phyloP scores from a whole-genome alignment of 2,329 filamentous ascomycete genomes.

The Alternaria postmessia region DNA sequence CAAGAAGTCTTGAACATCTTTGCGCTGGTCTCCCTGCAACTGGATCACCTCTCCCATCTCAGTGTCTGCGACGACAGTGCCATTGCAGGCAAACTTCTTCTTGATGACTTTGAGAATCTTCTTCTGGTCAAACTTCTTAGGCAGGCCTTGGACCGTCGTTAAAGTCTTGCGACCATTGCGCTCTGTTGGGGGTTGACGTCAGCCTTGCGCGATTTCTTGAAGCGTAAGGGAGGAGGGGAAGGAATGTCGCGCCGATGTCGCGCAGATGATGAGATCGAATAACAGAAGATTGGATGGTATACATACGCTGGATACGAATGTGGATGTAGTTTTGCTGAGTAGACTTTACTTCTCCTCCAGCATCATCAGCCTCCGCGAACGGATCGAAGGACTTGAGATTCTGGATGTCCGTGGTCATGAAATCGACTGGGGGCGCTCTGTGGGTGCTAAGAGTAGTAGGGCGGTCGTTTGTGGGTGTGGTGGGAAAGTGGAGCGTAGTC shows the following conservation, averaged over 20 bases:
- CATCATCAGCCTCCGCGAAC: conserved; percentile 99
- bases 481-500: conserved; percentile 10
- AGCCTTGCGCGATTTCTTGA: conserved; percentile 45
- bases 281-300: conserved; percentile 51
- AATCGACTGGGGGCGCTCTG: conserved; percentile 44
- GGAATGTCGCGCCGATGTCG: neutral
- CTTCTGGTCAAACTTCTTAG: conserved; percentile 99
- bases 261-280: neutral
- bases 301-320: conserved; percentile 96
- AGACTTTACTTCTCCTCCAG: conserved; percentile 91
- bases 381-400: conserved; percentile 73
- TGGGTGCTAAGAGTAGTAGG: conserved; percentile 21
- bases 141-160: conserved; percentile 98
- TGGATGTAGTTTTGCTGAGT: conserved; percentile 95
- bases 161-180: conserved; percentile 99
- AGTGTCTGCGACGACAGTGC: conserved; percentile 93
- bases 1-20: conserved; percentile 97
- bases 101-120: conserved; percentile 99
- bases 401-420: conserved; percentile 49
- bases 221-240: neutral
- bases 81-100: conserved; percentile 99
- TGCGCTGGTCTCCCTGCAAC: conserved; percentile 98
- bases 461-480: conserved; percentile 11
- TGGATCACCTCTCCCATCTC: conserved; percentile 99
- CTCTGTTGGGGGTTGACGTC: conserved; percentile 67